Evolutionary conservation across 768 basidiomycete species (phyloP).

Genomic region (Trametes coccinea): DNA sequence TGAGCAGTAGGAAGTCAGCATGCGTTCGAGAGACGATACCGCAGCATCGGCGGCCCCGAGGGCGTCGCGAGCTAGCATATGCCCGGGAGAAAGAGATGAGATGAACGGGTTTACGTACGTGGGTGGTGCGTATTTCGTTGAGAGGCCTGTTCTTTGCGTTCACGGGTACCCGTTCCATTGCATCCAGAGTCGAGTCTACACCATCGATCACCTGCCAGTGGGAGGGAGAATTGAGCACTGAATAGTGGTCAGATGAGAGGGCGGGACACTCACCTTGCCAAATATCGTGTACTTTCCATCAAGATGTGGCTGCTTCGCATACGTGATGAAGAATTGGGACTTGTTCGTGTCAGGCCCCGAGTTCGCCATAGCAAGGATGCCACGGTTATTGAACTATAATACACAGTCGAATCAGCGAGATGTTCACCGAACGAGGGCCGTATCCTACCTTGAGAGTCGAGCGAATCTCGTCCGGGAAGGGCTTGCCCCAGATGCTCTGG

Average conservation of each 20-base stretch:
- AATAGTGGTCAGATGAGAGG: background rate
- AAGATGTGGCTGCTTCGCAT: constrained; percentile 90
- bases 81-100: background rate
- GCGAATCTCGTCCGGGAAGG: constrained; percentile 90
- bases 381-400: constrained; percentile 87
- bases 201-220: constrained; percentile 85
- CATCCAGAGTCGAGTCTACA: constrained; percentile 87
- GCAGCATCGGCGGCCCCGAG: too few species aligned
- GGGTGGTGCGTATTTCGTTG: constrained; percentile 77
- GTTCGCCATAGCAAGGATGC: constrained; percentile 98
- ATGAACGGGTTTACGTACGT: constrained; percentile 50
- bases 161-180: constrained; percentile 92
- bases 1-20: constrained; percentile 32
- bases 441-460: constrained; percentile 85
- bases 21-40: background rate
- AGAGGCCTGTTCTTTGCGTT: constrained; percentile 88
- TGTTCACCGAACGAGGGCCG: background rate
- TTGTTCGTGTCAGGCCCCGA: constrained; percentile 94
- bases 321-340: constrained; percentile 86
- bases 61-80: background rate
- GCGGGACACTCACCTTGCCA: constrained; percentile 52
- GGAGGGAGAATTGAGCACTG: background rate
- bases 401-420: background rate
- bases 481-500: constrained; percentile 93
- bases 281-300: constrained; percentile 95